Evolutionary conservation across 78 protist species (phyloP).

Genomic region (Dictyostelium intermedium): DNA sequence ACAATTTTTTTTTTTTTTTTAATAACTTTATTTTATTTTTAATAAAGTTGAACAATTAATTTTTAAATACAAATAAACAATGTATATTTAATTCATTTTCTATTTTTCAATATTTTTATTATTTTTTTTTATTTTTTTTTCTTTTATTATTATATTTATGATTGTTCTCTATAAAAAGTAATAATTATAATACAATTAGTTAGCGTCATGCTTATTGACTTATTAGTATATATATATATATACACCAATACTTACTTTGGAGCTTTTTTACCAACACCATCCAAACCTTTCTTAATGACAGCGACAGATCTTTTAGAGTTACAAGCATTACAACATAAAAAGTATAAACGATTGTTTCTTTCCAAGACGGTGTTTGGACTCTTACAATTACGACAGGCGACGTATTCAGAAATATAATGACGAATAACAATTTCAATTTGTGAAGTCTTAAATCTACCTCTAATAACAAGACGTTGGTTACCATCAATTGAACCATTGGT

Average conservation of each 20-base stretch:
- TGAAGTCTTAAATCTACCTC: slow-evolving; percentile 94
- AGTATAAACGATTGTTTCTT: slow-evolving; percentile 91
- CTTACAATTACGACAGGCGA: slow-evolving; percentile 94
- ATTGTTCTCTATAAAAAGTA: neutral
- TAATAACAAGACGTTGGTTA: slow-evolving; percentile 88
- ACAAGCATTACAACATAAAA: slow-evolving; percentile 91
- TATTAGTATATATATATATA: no score
- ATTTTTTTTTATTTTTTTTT: neutral
- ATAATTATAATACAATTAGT: neutral
- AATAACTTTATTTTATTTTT: no score
- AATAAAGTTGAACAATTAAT: no score
- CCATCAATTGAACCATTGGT: slow-evolving; percentile 96
- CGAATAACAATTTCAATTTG: slow-evolving; percentile 95
- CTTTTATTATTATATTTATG: neutral
- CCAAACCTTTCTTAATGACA: slow-evolving; percentile 92
- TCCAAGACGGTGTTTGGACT: slow-evolving; percentile 88
- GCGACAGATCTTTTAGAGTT: slow-evolving; percentile 89
- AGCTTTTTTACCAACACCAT: slow-evolving; percentile 74
- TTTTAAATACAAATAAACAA: neutral
- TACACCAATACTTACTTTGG: slow-evolving; percentile 44
- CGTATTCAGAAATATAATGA: slow-evolving; percentile 94
- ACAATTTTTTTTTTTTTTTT: neutral
- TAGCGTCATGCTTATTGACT: neutral
- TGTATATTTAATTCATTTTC: neutral
- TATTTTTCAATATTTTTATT: neutral